These are phyloP conservation scores for Exophiala mesophila DNA, from an alignment of 2,329 filamentous ascomycete genomes.

Conservation along the genomic window DNA sequence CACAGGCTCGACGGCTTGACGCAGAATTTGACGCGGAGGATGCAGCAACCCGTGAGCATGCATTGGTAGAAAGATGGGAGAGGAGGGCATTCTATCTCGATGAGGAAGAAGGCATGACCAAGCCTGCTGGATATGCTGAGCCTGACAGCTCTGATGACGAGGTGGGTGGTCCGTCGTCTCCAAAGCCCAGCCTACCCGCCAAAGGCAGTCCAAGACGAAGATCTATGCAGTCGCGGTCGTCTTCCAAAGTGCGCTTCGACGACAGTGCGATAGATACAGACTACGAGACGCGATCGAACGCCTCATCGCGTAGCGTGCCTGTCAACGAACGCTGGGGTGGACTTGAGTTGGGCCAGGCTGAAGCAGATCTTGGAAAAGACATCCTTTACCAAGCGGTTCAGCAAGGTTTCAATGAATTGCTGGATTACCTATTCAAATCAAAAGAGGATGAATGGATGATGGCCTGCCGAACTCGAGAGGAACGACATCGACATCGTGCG, in stretches of 20 bases:
- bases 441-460: slow-evolving; percentile 72
- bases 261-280: slow-evolving; percentile 63
- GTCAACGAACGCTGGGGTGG: slow-evolving; percentile 67
- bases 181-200: slow-evolving; percentile 7
- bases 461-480: slow-evolving; percentile 57
- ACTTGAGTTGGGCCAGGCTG: slow-evolving; percentile 72
- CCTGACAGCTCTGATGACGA: slow-evolving; percentile 36
- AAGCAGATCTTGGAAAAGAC: slow-evolving; percentile 78
- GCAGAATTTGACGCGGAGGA: slow-evolving; percentile 34
- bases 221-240: slow-evolving; percentile 62
- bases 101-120: slow-evolving; percentile 70
- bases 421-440: slow-evolving; percentile 77
- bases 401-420: slow-evolving; percentile 85
- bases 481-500: slow-evolving; percentile 52
- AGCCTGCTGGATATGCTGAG: slow-evolving; percentile 56
- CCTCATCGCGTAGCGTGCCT: slow-evolving; percentile 65
- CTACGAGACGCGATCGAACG: slow-evolving; percentile 66
- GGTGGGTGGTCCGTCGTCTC: slow-evolving; percentile 28
- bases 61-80: slow-evolving; percentile 67
- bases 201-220: slow-evolving; percentile 28
- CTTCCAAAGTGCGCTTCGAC: slow-evolving; percentile 72
- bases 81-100: slow-evolving; percentile 77
- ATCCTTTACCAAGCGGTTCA: slow-evolving; percentile 88
- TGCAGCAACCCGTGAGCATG: slow-evolving; percentile 35
- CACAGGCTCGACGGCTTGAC: slow-evolving; percentile 36